Evolutionary conservation across 2,329 filamentous ascomycete genomes (phyloP).

Genomic region (Aureobasidium vineae): DNA sequence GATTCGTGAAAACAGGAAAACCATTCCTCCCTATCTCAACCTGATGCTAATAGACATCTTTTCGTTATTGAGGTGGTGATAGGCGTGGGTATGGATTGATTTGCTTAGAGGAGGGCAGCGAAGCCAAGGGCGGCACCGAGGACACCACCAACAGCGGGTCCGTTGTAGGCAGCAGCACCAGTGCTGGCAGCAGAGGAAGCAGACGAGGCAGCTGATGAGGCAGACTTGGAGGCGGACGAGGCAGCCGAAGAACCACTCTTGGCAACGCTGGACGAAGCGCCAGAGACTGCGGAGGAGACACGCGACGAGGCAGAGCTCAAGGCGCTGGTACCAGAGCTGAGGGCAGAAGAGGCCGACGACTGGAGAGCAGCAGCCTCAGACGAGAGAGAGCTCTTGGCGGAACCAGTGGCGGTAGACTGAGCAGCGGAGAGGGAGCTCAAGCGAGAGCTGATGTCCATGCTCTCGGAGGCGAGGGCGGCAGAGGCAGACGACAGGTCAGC

Average conservation of each 20-base stretch:
- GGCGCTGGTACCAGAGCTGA: not conserved
- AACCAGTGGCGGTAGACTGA: slow-evolving; percentile 19
- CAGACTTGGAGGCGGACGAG: not conserved
- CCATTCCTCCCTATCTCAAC: slow-evolving; percentile 1
- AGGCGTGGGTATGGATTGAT: not conserved
- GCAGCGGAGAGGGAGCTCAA: slow-evolving; percentile 16
- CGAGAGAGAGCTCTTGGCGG: slow-evolving; percentile 23
- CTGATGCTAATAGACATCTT: not conserved
- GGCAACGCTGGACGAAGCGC: not conserved
- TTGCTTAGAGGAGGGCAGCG: slow-evolving; percentile 26
- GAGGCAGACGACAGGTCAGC: slow-evolving; percentile 1
- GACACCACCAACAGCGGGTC: slow-evolving; percentile 23
- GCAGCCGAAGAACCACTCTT: not conserved
- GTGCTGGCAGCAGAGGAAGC: slow-evolving; percentile 18
- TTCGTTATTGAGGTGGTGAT: not conserved
- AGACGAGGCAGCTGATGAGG: not conserved
- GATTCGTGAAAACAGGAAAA: slow-evolving; percentile 10
- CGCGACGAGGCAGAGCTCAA: slow-evolving; percentile 9
- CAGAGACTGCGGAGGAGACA: slow-evolving; percentile 12
- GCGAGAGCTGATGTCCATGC: not conserved
- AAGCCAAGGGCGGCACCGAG: slow-evolving; percentile 26
- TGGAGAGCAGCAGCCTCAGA: slow-evolving; percentile 19
- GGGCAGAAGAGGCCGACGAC: slow-evolving; percentile 15
- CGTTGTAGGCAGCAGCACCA: slow-evolving; percentile 20
- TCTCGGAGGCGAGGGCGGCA: not conserved